Conservation (phyloP, 2,329 filamentous ascomycete species). For the Pseudodiploospora longispora region DNA sequence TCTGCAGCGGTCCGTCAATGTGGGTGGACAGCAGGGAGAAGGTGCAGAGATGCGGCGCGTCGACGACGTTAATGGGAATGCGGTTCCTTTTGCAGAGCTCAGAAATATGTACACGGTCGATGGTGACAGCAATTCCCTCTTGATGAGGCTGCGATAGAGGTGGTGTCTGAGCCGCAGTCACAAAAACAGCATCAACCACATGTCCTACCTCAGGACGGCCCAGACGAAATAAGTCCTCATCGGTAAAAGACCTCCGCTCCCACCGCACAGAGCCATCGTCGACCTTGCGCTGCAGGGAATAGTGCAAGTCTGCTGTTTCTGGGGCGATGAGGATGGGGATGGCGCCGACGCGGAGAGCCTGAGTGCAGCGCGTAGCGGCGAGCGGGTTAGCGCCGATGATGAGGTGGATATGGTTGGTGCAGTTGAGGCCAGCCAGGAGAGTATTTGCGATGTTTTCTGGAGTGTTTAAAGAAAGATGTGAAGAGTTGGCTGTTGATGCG, state of each 20-base stretch:
- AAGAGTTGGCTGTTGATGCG: background rate
- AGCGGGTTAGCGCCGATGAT: constrained; percentile 81
- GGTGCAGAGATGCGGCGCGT: constrained; percentile 77
- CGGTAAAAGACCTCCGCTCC: constrained; percentile 57
- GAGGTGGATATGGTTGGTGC: constrained; percentile 66
- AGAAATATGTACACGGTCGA: constrained; percentile 58
- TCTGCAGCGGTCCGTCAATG: constrained; percentile 82
- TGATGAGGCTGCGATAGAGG: background rate
- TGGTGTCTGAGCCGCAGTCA: constrained; percentile 52
- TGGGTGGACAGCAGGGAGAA: constrained; percentile 87
- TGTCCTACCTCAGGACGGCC: constrained; percentile 71
- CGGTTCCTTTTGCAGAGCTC: constrained; percentile 67
- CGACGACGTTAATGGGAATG: constrained; percentile 88
- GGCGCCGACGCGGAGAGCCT: constrained; percentile 76
- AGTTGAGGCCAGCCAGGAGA: constrained; percentile 65
- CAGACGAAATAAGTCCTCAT: constrained; percentile 63
- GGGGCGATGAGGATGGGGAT: constrained; percentile 71
- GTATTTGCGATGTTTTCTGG: constrained; percentile 4
- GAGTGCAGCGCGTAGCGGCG: constrained; percentile 73
- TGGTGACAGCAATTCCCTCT: background rate
- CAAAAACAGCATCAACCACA: constrained; percentile 87
- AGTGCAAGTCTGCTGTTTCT: constrained; percentile 49
- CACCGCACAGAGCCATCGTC: constrained; percentile 60
- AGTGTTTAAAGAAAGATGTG: too few relatives aligned
- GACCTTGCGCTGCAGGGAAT: constrained; percentile 52